Base-by-base conservation (phyloP, 148 eudicot species). In the Chenopodium album region DNA sequence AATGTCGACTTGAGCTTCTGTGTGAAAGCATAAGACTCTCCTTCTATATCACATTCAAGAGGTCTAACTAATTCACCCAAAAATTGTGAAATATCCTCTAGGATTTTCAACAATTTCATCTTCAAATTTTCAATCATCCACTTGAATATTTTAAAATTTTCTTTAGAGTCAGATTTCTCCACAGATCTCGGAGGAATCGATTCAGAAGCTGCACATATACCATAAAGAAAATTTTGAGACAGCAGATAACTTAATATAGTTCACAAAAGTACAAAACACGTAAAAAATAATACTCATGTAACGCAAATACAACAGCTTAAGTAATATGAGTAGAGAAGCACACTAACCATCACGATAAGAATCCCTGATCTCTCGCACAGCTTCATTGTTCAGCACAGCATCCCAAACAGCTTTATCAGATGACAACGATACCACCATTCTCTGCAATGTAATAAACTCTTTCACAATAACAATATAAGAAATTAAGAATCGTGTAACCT, bases 331-430 rank as follows among this genome's bases (percentile, higher is more conserved):
- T 1, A 41, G 23, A 68, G 50, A 52, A 78, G 74, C 47, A 73
- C 52, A 85, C 90, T 78, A 76, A 94, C 98, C 98, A 84, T 81
- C 79, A 62, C 44, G 73, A 56, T 88, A 80, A 66, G 93, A 88
- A 68, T 84, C 88, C 65, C 93, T 87, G 71, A 94, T 86, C 90
- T 94, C 94, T 50, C 87, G 91, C 34, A 94, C 98, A 37, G 87
- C 91, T 85, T 91, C 97, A 82, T 94, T 94, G 87, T 89, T 92
- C 92, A 92, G 29, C 26, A 94, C 88, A 85, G 97, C 98, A 84
- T 91, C 91, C 97, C 98, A 94, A 59, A 94, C 92, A 69, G 97
- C 92, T 78, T 86, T 83, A 80, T 92, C 98, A 80, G 98, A 88
- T 54, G 98, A 94, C 66, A 94, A 77, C 1, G 98, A 91, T 31